Evolutionary conservation across 2,329 filamentous ascomycete species (phyloP), one percentile per base, ranked within the genome.

Genomic region (Stagonosporopsis tanaceti): DNA sequence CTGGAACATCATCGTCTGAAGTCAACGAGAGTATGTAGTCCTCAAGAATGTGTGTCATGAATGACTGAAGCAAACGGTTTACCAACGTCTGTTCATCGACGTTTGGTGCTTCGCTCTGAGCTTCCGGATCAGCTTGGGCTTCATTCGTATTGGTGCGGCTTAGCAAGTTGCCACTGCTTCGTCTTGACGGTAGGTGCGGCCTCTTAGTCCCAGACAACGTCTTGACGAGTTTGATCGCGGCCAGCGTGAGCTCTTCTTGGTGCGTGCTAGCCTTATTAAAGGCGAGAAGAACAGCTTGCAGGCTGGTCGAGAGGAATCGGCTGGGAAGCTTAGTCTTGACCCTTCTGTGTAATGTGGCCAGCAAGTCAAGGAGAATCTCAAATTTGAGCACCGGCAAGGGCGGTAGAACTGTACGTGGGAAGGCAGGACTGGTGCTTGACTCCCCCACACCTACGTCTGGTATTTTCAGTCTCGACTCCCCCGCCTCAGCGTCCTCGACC

Each of bases 241-340:
- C 85, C 1, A 88, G 84, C 0, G 90, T 89, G 70, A 89, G 87
- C 67, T 89, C 88, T 60, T 88, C 85, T 8, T 75, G 71, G 59
- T 84, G 84, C 8, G 82, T 71, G 2, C 79, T 79, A 53, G 85
- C 79, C 47, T 86, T 62, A 79, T 85, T 70, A 81, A 91, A 93
- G 41, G 86, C 85, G 53, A 84, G 81, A 52, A 89, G 82, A 45
- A 93, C 86, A 25, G 90, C 89, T 61, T 90, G 87, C 15, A 95
- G 80, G n/a, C 89, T 90, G 0, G 88, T 87, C 48, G 89, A 90
- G 20, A 95, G 81, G 75, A 94, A 95, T 32, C 90, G 85, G 45
- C 90, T 93, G 2, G 91, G 91, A 60, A 87, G 87, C 72, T 89
- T 91, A 6, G 91, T 91, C 77, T 89, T 88, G 71, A 95, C 87